phyloP scores from a whole-genome alignment of 306 rosid species.

The Gynostemma pentaphyllum region DNA sequence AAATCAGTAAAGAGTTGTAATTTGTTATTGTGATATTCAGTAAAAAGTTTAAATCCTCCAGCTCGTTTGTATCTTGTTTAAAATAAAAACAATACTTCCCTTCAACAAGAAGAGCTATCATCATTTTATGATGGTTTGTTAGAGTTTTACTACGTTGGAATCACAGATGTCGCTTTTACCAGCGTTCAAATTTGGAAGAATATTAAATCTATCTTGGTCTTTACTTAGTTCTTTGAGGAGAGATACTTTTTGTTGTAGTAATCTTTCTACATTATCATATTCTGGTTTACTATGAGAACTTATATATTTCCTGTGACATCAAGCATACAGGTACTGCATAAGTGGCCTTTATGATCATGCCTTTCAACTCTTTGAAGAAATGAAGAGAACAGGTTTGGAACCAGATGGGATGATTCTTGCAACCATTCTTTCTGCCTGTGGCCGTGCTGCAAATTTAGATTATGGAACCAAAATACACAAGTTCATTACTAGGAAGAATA shows the following conservation, averaged over 20 bases:
- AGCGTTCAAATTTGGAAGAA: neutral
- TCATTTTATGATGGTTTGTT: neutral
- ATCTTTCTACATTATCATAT: neutral
- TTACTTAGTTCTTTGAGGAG: neutral
- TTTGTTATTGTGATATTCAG: no score
- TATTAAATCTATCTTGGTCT: neutral
- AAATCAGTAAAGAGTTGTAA: no score
- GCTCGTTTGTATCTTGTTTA: no score
- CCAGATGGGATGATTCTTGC: constrained; percentile 59
- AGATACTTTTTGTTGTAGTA: neutral
- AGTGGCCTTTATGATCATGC: constrained; percentile 47
- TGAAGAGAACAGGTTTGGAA: constrained; percentile 37
- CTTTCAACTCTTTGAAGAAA: constrained; percentile 51
- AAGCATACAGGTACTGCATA: constrained; percentile 45
- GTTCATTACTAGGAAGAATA: constrained; percentile 23
- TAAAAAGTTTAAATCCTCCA: no score
- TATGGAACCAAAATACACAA: constrained; percentile 34
- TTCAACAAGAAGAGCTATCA: neutral
- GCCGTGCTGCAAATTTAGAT: constrained; percentile 30
- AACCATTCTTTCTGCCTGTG: constrained; percentile 60
- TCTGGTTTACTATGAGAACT: neutral
- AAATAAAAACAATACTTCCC: neutral
- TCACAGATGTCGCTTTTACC: neutral
- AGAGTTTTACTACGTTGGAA: neutral
- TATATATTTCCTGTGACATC: neutral